phyloP scores from a whole-genome alignment of 768 basidiomycete genomes.

The Rhodosporidiobolus sp. region DNA sequence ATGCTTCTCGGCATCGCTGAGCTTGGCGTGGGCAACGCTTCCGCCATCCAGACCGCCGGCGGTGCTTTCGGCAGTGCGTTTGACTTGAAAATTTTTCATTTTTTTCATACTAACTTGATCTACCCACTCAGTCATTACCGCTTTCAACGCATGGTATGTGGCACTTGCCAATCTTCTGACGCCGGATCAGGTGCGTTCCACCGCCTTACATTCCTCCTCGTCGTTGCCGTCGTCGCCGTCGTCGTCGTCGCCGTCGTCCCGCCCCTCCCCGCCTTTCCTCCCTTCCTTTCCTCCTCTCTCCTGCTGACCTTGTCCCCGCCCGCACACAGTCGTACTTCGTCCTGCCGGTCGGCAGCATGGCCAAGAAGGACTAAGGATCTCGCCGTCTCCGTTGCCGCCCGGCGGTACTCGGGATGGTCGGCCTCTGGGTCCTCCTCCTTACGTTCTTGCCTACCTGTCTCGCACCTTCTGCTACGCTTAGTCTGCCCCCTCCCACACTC shows the following conservation, averaged over 20 bases:
- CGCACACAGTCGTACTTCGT: conserved; percentile 47
- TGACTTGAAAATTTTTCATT: neutral
- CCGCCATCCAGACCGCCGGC: conserved; percentile 46
- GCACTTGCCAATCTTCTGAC: conserved; percentile 50
- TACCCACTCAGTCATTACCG: conserved; percentile 42
- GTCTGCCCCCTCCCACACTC: too few species aligned
- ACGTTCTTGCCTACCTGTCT: too few species aligned
- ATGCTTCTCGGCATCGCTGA: conserved; percentile 32
- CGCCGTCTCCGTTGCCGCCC: too few species aligned
- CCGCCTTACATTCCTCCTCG: too few species aligned
- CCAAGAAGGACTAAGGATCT: conserved; percentile 29
- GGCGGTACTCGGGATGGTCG: too few species aligned
- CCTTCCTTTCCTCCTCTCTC: too few species aligned
- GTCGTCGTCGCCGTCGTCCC: too few species aligned
- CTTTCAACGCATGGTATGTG: conserved; percentile 42
- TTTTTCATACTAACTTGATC: neutral
- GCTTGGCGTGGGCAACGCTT: conserved; percentile 41
- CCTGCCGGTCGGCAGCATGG: conserved; percentile 48
- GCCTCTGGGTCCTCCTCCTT: too few species aligned
- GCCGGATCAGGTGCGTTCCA: conserved; percentile 25
- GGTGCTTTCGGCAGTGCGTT: conserved; percentile 46
- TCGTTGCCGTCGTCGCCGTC: too few species aligned
- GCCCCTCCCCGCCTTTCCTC: too few species aligned
- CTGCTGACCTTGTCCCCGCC: too few species aligned
- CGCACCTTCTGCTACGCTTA: too few species aligned